phyloP scores from a whole-genome alignment of 1,284 basidiomycete genomes.

The Flammula alnicola region DNA sequence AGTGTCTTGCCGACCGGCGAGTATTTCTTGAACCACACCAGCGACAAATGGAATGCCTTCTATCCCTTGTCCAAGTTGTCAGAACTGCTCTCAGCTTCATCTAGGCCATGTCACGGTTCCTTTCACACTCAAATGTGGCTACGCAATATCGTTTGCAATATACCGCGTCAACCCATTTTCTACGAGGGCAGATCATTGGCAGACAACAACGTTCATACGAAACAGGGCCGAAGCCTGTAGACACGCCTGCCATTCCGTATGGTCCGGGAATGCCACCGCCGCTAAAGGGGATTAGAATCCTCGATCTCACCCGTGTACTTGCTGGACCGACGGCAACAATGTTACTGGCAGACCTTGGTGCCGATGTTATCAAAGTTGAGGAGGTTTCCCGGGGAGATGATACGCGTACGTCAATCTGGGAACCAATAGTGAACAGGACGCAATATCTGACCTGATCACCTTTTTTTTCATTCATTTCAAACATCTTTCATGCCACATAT shows the following conservation, averaged over 20 bases:
- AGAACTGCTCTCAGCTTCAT: background rate
- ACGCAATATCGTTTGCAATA: background rate
- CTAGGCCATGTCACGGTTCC: conserved; percentile 15
- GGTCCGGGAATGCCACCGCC: conserved; percentile 73
- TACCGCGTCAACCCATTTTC: background rate
- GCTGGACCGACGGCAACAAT: conserved; percentile 92
- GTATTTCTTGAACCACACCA: conserved; percentile 7
- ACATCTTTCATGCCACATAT: conserved; percentile 2
- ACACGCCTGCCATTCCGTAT: conserved; percentile 30
- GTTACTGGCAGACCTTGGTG: conserved; percentile 87
- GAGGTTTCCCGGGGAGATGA: conserved; percentile 86
- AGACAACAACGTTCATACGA: conserved; percentile 20
- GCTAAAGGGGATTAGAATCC: conserved; percentile 76
- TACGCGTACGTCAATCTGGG: conserved; percentile 61
- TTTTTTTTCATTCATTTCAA: conserved; percentile 7
- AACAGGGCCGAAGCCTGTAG: conserved; percentile 18
- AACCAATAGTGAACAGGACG: background rate
- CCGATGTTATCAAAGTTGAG: conserved; percentile 93
- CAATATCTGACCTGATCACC: background rate
- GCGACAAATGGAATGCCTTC: conserved; percentile 5
- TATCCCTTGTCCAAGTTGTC: background rate
- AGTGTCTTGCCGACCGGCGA: conserved; percentile 10
- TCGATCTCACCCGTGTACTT: conserved; percentile 88
- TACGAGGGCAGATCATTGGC: background rate
- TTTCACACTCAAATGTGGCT: conserved; percentile 2